Evolutionary conservation across 257 asterid species (phyloP).

Genomic region (Hygrophila difformis): DNA sequence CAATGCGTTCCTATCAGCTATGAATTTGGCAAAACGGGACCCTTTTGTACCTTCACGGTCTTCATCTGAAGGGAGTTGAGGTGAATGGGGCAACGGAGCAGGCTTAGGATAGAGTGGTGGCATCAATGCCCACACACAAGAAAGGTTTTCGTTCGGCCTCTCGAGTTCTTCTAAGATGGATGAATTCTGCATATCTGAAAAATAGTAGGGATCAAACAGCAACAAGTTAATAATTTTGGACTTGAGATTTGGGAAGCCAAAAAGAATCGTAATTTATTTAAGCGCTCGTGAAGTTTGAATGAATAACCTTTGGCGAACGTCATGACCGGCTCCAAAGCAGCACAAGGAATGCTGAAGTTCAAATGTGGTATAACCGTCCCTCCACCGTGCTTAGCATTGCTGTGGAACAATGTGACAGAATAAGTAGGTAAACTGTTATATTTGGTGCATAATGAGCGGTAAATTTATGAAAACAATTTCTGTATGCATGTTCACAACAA

Average conservation of each 20-base stretch:
- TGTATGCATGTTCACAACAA: background rate
- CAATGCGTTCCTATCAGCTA: constrained; percentile 56
- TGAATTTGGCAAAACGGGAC: constrained; percentile 81
- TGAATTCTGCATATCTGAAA: constrained; percentile 60
- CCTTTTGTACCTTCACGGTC: constrained; percentile 49
- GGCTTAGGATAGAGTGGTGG: constrained; percentile 74
- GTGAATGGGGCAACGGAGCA: constrained; percentile 37
- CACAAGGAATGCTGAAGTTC: constrained; percentile 96
- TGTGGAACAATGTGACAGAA: constrained; percentile 31
- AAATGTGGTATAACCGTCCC: constrained; percentile 89
- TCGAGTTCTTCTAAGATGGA: constrained; percentile 64
- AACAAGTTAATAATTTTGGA: too few relatives aligned
- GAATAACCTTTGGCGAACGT: constrained; percentile 62
- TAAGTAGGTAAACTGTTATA: too few relatives aligned
- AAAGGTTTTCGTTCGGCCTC: constrained; percentile 64
- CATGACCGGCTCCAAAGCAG: constrained; percentile 80
- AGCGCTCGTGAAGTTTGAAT: too few relatives aligned
- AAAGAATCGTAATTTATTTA: too few relatives aligned
- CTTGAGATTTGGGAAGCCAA: background rate
- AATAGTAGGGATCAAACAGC: constrained; percentile 5
- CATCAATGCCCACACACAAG: constrained; percentile 86
- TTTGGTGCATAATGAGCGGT: too few relatives aligned
- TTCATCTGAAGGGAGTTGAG: constrained; percentile 35
- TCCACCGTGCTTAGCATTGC: constrained; percentile 98
- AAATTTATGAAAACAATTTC: too few relatives aligned